phyloP scores from a whole-genome alignment of 2,329 filamentous ascomycete genomes.

The Penicillium janthinellum region DNA sequence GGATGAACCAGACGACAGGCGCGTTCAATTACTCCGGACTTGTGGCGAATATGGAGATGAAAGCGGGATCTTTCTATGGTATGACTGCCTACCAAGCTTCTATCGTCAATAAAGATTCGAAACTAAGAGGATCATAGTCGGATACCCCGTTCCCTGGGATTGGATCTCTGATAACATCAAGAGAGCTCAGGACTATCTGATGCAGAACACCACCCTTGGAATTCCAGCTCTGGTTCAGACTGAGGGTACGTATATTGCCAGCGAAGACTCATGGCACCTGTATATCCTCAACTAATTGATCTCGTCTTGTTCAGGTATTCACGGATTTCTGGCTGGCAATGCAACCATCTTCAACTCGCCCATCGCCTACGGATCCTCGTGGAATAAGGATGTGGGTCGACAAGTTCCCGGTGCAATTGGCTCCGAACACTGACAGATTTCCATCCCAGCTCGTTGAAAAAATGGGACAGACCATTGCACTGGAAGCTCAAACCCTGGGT shows the following conservation, averaged over 20 bases:
- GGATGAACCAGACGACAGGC: constrained; percentile 69
- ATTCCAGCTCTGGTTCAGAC: constrained; percentile 74
- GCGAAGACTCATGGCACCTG: not conserved
- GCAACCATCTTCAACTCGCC: constrained; percentile 80
- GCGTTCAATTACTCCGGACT: constrained; percentile 69
- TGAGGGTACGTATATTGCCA: constrained; percentile 53
- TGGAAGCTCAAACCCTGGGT: constrained; percentile 67
- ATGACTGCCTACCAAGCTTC: constrained; percentile 1
- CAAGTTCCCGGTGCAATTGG: not conserved
- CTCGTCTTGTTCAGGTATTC: constrained; percentile 49
- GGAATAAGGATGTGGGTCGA: constrained; percentile 57
- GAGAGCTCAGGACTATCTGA: constrained; percentile 67
- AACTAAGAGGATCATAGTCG: constrained; percentile 48
- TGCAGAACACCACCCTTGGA: constrained; percentile 66
- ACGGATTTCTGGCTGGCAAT: constrained; percentile 71
- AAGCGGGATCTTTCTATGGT: constrained; percentile 68
- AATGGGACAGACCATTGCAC: constrained; percentile 67
- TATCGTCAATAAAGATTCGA: no score
- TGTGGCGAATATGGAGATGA: constrained; percentile 65
- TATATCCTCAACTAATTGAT: not conserved
- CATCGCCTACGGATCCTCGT: constrained; percentile 71
- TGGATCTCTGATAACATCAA: constrained; percentile 65
- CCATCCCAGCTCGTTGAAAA: constrained; percentile 56
- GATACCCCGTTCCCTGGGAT: constrained; percentile 65
- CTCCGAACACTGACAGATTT: not conserved